phyloP scores from a whole-genome alignment of 768 basidiomycete genomes.

The Calocybe cyanea region DNA sequence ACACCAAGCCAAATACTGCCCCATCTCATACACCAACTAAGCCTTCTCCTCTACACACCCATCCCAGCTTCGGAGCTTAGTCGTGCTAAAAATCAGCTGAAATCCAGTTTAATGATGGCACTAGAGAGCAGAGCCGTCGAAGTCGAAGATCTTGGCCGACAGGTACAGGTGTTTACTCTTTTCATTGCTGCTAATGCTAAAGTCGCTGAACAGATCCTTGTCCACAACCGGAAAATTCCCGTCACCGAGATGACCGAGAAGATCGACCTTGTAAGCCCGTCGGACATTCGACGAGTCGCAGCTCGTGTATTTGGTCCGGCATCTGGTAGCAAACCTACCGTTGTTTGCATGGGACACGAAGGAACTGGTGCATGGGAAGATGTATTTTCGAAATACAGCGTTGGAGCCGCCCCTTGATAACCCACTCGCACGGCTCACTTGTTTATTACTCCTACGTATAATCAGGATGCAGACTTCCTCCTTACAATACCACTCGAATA shows the following conservation, averaged over 20 bases:
- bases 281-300: constrained; percentile 74
- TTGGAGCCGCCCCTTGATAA: constrained; percentile 33
- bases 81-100: constrained; percentile 94
- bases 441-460: not conserved
- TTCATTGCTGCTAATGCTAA: constrained; percentile 4
- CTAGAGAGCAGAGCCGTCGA: constrained; percentile 82
- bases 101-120: constrained; percentile 91
- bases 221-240: constrained; percentile 82
- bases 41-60: constrained; percentile 68
- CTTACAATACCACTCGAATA: constrained; percentile 8
- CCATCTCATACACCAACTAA: constrained; percentile 85
- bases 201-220: constrained; percentile 54
- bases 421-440: not conserved
- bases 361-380: constrained; percentile 66
- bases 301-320: constrained; percentile 66
- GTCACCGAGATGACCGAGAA: constrained; percentile 88
- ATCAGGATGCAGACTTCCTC: constrained; percentile 1
- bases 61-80: constrained; percentile 67
- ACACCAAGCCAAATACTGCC: constrained; percentile 71
- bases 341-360: constrained; percentile 82
- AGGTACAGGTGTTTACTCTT: constrained; percentile 40
- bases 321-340: constrained; percentile 63
- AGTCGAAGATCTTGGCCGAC: constrained; percentile 89
- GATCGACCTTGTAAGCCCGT: constrained; percentile 71
- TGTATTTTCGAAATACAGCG: constrained; percentile 66